Conservation (phyloP, 1,284 basidiomycete species). For the Tilletiopsis washingtonensis region DNA sequence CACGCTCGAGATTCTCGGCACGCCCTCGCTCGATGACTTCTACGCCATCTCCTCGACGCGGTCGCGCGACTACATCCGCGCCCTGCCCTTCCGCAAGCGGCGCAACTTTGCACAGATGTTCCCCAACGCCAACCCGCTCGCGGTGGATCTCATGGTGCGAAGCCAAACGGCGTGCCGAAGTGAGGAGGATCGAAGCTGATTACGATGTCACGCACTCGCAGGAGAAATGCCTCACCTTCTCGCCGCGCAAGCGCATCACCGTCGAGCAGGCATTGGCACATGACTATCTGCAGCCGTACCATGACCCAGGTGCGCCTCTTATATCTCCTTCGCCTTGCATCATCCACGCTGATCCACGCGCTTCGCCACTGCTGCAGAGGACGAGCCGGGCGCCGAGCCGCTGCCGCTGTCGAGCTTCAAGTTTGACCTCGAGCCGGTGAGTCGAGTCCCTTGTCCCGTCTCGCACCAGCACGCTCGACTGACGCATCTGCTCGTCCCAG, state of each 20-base stretch:
- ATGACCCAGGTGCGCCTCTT: constrained; percentile 31
- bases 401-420: neutral
- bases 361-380: neutral
- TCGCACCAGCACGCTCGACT: too few relatives aligned
- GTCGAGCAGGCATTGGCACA: constrained; percentile 46
- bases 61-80: constrained; percentile 84
- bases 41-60: constrained; percentile 65
- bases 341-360: too few relatives aligned
- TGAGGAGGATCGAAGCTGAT: neutral
- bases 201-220: neutral
- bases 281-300: constrained; percentile 44
- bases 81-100: constrained; percentile 81
- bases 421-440: neutral
- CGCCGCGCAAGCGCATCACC: constrained; percentile 41
- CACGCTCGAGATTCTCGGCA: constrained; percentile 57
- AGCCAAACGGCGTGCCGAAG: constrained; percentile 57
- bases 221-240: constrained; percentile 72
- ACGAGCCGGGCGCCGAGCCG: neutral
- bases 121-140: constrained; percentile 73
- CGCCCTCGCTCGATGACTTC: constrained; percentile 58
- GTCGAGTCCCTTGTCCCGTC: too few relatives aligned
- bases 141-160: constrained; percentile 78
- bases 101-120: constrained; percentile 68
- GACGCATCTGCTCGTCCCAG: too few relatives aligned
- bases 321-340: too few relatives aligned